Percentiles rank a stretch among this genome's conserved stretches.
Evolutionary conservation across 306 rosid species (phyloP).

Genomic region (Inga oerstediana): DNA sequence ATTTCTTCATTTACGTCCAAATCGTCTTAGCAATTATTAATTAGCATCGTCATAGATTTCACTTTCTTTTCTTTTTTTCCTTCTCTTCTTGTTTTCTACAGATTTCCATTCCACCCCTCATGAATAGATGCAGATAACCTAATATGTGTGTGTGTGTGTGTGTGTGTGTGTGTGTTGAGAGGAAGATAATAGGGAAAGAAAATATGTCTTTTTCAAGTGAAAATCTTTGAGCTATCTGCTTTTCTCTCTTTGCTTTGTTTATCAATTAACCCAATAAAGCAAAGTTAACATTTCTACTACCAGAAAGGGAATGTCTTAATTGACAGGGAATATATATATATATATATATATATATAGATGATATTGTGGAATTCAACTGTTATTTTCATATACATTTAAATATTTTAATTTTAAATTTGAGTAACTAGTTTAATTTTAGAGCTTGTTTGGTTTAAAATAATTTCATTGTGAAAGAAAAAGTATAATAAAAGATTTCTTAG

Average conservation of each 20-base stretch:
- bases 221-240: background rate
- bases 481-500: too few species aligned
- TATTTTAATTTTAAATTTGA: background rate
- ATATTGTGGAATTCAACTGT: background rate
- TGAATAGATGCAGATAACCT: constrained; percentile 36
- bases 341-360: background rate
- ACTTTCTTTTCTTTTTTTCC: background rate
- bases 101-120: background rate
- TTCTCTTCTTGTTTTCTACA: background rate
- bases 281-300: background rate
- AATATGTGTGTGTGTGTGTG: background rate
- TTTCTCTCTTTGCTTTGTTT: background rate
- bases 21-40: constrained; percentile 8
- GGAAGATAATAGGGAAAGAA: constrained; percentile 11
- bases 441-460: background rate
- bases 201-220: constrained; percentile 35
- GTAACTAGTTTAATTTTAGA: too few species aligned
- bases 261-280: background rate
- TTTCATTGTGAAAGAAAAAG: background rate
- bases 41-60: constrained; percentile 27
- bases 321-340: background rate
- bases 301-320: background rate
- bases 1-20: constrained; percentile 16
- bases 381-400: background rate
- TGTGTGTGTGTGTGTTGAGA: background rate